Evolutionary conservation across 2,329 filamentous ascomycete species (phyloP).

Genomic region (Neonectria hederae): DNA sequence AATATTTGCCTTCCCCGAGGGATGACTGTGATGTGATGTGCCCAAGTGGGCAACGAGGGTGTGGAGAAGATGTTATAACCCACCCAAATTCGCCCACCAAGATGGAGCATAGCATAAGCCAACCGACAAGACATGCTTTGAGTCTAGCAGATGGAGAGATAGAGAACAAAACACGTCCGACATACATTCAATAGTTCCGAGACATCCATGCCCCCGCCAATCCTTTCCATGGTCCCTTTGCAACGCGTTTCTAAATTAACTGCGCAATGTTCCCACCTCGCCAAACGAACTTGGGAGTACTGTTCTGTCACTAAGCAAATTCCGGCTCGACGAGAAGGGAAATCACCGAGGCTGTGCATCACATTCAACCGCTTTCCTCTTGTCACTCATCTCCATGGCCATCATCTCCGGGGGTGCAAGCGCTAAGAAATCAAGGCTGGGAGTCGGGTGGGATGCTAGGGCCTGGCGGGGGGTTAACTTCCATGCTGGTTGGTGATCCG

Average conservation of each 20-base stretch:
- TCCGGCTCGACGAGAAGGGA: conserved; percentile 12
- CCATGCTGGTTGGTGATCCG: not conserved
- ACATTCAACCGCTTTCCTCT: conserved; percentile 8
- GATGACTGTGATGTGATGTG: not conserved
- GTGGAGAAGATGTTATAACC: not conserved
- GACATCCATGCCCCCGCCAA: not conserved
- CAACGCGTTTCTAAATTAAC: not conserved
- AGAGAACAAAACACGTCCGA: not conserved
- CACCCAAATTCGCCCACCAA: not conserved
- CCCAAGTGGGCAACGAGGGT: not conserved
- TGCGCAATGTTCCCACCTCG: not conserved
- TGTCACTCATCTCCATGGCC: conserved; percentile 13
- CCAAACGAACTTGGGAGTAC: not conserved
- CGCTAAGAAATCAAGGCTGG: conserved; percentile 6
- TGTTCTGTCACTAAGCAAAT: not conserved
- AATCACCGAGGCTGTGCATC: conserved; percentile 22
- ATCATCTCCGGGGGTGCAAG: not conserved
- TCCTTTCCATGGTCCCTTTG: not conserved
- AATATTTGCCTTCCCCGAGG: not conserved
- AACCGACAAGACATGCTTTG: not conserved
- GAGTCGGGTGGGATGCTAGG: not conserved
- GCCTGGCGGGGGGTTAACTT: not conserved
- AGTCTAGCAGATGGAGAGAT: too few species aligned
- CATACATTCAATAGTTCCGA: not conserved
- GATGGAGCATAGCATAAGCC: not conserved